Evolutionary conservation across 345 rosid species (phyloP), one percentile per base, ranked within the genome.

Genomic region (Erysimum cheiranthoides): DNA sequence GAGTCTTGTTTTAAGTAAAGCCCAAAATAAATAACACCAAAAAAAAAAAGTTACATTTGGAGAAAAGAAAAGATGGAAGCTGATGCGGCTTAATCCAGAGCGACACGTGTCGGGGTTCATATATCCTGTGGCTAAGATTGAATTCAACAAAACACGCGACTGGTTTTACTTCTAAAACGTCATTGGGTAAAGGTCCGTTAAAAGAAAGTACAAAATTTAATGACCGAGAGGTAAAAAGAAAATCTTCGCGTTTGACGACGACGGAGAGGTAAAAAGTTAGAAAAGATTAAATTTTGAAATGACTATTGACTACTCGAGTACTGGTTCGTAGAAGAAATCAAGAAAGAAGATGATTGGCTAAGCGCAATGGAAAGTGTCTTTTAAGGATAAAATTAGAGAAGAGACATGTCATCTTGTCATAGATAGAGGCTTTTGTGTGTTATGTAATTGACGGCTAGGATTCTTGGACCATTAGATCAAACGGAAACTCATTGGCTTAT

Each of bases 41-140:
- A 2, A 46, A 3, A 40, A 71, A 30, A 42, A 21, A 47, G 17
- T 30, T 31, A 46, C 39, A 57, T 68, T 70, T 58, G 18, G 43
- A 5, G 14, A n/a, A 27, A 61, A 4, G 2, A 47, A 72, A 61
- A 36, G n/a, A 34, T 31, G 51, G 52, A 51, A 54, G 53, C 70
- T 52, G 56, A 73, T 40, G 50, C 66, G 32, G 60, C 77, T 57
- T 1, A n/a, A 56, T 68, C 62, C 5, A 2, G 32, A 14, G 5
- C 9, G 70, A 69, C 79, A 6, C 79, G 79, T 76, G 79, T 77
- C 8, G 0, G 5, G 6, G 2, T 45, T 14, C 1, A 0, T 45
- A 5, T 16, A 77, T 77, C 80, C 6, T 77, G 66, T 68, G 80
- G 80, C 63, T 61, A 8, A 16, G 8, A 76, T 13, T 52, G 70